Base-by-base conservation (phyloP, 2,329 filamentous ascomycete species). In the Calonectria leucothoes region DNA sequence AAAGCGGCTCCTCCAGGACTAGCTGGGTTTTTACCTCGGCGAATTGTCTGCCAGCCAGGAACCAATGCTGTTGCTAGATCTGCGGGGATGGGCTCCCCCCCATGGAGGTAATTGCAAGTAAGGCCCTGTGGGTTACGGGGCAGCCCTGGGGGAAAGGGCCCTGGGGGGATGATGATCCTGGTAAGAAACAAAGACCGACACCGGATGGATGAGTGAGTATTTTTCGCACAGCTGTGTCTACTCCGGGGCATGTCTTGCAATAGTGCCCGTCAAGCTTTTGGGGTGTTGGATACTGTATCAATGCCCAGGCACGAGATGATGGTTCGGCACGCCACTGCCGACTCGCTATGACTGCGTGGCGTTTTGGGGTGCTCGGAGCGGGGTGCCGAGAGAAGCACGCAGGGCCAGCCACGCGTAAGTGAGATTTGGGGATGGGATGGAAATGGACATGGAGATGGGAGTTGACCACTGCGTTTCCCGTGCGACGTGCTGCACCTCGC, bases 321-420 rank as follows among this genome's bases (percentile, higher is more conserved):
- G 27, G 35, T 52, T 45, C 65, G 49, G 66, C 49, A 27, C 33
- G 51, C 69, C 51, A 59, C 61, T 71, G 20, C 39, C 42, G 61
- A 27, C 45, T 61, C 31, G 10, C 65, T 6, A 72, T 68, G 65
- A 65, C 65, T 45, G 45, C 25, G 66, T 72, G 66, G 70, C 66
- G 66, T 61, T 65, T 42, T n/a, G 15, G 39, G 55, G 45, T 12
- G 10, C 59, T 64, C 45, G 57, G 67, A 27, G 29, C 67, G 55
- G 67, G 49, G 27, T 29, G 35, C n/a, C 23, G 39, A 63, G 29
- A 17, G 12, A 45, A 45, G 42, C n/a, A 45, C n/a, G n/a, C n/a
- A n/a, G n/a, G 23, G 42, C 37, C 37, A 42, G 37, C 42, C n/a
- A 11, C 12, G 4, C 27, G 14, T 25, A 17, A 39, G 55, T 5